Base-by-base conservation (phyloP, 441 rosid species). In the Manihot esculenta region DNA sequence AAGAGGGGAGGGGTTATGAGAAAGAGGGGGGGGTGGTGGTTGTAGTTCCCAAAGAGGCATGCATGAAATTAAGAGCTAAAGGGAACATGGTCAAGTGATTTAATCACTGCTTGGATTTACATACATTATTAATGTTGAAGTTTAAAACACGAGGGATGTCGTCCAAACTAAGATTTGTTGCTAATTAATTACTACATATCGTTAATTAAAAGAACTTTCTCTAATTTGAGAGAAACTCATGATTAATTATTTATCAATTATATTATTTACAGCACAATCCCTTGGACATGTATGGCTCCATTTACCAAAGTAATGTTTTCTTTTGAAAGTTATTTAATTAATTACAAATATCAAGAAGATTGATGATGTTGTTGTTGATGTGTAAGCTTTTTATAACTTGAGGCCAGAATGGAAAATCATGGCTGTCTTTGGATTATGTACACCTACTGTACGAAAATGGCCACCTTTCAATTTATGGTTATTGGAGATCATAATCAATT, bases 71-170 rank as follows among this genome's bases (percentile, higher is more conserved):
- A 79, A 74, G 82, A 70, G 85, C 71, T 71, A 11, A 49, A 62
- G 33, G 42, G 72, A 77, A 75, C 79, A 73, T 77, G 78, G 76
- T 26, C 77, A 77, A 62, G 76, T 66, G 81, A 72, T 62, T 79
- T n/a, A n/a, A n/a, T n/a, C n/a, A 48, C 35, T 35, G 77, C 80
- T 61, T 80, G 41, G 83, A 71, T 64, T 62, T 71, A 17, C 77
- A n/a, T 42, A 21, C 9, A 64, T 27, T 24, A 26, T 41, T 26
- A 44, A 18, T 38, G 51, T 3, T 67, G 62, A 54, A 38, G 69
- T 74, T 64, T 64, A 69, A 56, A 74, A 64, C 71, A 66, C 79
- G 75, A 75, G 72, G 76, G 65, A 58, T 72, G 72, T 17, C 8
- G 42, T 7, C 33, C 33, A 30, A 30, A 1, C 4, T 30, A 72